A percentile compares a stretch with the other conserved stretches of the same genome.
phyloP scores from a whole-genome alignment of 768 basidiomycete species.

The Gloeostereum incarnatum region DNA sequence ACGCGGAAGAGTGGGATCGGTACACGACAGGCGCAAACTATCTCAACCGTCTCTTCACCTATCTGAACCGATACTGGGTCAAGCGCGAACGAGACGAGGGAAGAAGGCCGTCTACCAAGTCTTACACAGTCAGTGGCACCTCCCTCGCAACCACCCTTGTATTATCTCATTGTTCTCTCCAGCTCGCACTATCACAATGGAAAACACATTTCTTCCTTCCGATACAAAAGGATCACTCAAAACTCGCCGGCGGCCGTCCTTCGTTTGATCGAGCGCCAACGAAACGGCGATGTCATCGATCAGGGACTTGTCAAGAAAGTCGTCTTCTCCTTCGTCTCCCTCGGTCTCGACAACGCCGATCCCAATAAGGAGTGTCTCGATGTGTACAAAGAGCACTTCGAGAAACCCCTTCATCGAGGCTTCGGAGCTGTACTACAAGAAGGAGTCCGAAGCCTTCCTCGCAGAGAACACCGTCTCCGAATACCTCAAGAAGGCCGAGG shows the following conservation, averaged over 20 bases:
- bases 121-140: conserved; percentile 75
- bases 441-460: conserved; percentile 87
- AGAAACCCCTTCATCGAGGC: conserved; percentile 80
- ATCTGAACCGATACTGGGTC: conserved; percentile 98
- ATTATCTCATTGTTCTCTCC: conserved; percentile 4
- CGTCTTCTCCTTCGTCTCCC: conserved; percentile 89
- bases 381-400: conserved; percentile 88
- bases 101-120: conserved; percentile 85
- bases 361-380: conserved; percentile 89
- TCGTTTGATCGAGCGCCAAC: conserved; percentile 83
- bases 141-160: neutral
- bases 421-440: conserved; percentile 86
- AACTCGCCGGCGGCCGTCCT: conserved; percentile 84
- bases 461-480: conserved; percentile 86
- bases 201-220: conserved; percentile 84
- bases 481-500: conserved; percentile 92
- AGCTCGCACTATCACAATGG: conserved; percentile 97
- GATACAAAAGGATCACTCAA: conserved; percentile 70
- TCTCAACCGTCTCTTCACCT: conserved; percentile 94
- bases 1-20: conserved; percentile 88
- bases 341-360: conserved; percentile 88
- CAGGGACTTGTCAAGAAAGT: conserved; percentile 90
- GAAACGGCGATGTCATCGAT: conserved; percentile 92
- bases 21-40: conserved; percentile 97
- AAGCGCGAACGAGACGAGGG: conserved; percentile 97